Evolutionary conservation across 2,329 filamentous ascomycete species (phyloP).

Genomic region (Eurotiales sp.): DNA sequence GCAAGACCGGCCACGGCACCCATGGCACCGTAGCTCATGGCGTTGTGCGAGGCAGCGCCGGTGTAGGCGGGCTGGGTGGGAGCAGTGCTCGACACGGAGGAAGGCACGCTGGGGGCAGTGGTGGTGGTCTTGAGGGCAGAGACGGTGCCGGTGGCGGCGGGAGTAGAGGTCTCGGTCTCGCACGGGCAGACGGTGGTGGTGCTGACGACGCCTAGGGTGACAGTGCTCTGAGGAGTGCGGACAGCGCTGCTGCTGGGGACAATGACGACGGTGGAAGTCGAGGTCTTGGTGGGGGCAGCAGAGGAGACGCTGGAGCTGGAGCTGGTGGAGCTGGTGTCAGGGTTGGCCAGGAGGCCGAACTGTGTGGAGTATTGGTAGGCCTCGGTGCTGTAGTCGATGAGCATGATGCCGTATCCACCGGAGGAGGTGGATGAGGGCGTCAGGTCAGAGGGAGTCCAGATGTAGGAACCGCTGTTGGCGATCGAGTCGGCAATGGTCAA

Average conservation of each 20-base stretch:
- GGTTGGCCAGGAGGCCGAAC: conserved; percentile 50
- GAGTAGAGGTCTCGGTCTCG: conserved; percentile 8
- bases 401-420: conserved; percentile 58
- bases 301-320: conserved; percentile 15
- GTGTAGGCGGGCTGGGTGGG: conserved; percentile 24
- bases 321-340: conserved; percentile 23
- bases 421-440: conserved; percentile 49
- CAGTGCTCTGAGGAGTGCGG: conserved; percentile 14
- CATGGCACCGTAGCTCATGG: conserved; percentile 32
- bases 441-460: conserved; percentile 50
- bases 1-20: conserved; percentile 31
- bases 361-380: conserved; percentile 61
- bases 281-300: conserved; percentile 11
- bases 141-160: conserved; percentile 17
- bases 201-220: conserved; percentile 1
- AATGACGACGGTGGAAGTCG: conserved; percentile 10
- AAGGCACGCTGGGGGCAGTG: conserved; percentile 6
- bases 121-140: conserved; percentile 7
- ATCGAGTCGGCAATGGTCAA: conserved; percentile 51
- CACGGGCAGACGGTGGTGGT: conserved; percentile 24
- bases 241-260: conserved; percentile 10
- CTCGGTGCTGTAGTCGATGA: conserved; percentile 58
- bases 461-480: conserved; percentile 53
- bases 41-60: conserved; percentile 32
- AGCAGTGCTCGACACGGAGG: conserved; percentile 13